Conservation (phyloP, 208 protist species). For the Angomonas ambiguus region DNA sequence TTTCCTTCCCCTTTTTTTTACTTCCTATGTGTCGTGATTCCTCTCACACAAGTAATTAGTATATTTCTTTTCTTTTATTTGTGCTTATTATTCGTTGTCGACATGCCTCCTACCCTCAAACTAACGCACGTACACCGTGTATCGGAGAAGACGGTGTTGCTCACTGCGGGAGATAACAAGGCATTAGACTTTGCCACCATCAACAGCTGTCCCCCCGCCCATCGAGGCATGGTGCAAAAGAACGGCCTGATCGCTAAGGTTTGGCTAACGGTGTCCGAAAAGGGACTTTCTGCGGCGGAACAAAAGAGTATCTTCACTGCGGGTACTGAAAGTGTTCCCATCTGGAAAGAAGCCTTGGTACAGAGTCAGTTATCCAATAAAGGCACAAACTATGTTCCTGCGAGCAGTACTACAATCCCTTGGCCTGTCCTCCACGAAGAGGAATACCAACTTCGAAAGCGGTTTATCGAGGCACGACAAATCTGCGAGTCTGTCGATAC, state of each 20-base stretch:
- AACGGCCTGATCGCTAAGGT: constrained; percentile 70
- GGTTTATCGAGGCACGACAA: constrained; percentile 16
- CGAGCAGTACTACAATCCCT: constrained; percentile 7
- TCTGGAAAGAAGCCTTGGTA: not conserved
- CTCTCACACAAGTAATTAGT: too few relatives aligned
- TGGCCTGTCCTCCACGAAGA: constrained; percentile 51
- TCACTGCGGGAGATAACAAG: constrained; percentile 26
- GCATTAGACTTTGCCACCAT: constrained; percentile 54
- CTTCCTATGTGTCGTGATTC: too few relatives aligned
- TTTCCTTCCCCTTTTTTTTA: constrained; percentile 4
- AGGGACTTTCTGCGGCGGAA: constrained; percentile 13
- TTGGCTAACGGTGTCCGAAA: constrained; percentile 16
- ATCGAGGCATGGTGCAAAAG: constrained; percentile 53
- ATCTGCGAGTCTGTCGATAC: constrained; percentile 24
- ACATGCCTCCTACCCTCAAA: constrained; percentile 12
- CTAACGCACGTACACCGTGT: constrained; percentile 35
- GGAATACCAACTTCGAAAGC: constrained; percentile 24
- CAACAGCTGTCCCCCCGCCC: constrained; percentile 41
- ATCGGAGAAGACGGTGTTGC: constrained; percentile 49
- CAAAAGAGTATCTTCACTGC: constrained; percentile 33
- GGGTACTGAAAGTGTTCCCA: constrained; percentile 13
- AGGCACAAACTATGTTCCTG: constrained; percentile 9
- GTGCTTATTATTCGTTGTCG: not conserved
- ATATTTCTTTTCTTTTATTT: constrained; percentile 15
- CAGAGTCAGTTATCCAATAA: constrained; percentile 6